A percentile compares a stretch with the other conserved stretches of the same genome.
Evolutionary conservation across 306 rosid genomes (phyloP).

Genomic region (Cicer bijugum): DNA sequence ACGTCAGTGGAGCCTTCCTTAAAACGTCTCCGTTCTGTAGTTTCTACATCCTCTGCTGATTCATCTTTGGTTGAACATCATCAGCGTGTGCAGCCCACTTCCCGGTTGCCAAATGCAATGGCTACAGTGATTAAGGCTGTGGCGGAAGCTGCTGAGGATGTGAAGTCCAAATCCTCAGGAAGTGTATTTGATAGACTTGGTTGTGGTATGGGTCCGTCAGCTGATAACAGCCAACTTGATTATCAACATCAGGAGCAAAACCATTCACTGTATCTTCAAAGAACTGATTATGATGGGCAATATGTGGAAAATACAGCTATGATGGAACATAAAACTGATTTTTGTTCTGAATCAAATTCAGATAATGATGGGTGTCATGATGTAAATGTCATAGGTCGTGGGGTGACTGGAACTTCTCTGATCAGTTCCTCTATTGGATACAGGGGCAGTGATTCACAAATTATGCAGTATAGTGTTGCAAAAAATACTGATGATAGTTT

Average conservation of each 20-base stretch:
- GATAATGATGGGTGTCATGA: conserved; percentile 71
- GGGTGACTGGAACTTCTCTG: conserved; percentile 59
- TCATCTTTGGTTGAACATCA: conserved; percentile 62
- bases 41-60: conserved; percentile 67
- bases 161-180: conserved; percentile 71
- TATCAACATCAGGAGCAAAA: conserved; percentile 53
- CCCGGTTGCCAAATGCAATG: conserved; percentile 77
- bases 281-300: conserved; percentile 54
- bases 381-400: conserved; percentile 49
- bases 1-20: conserved; percentile 57
- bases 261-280: conserved; percentile 46
- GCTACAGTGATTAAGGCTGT: conserved; percentile 87
- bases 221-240: conserved; percentile 50
- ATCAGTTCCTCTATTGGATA: conserved; percentile 57
- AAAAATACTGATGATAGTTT: conserved; percentile 54
- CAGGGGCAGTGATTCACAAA: conserved; percentile 56
- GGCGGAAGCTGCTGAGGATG: conserved; percentile 93
- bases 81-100: conserved; percentile 55
- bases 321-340: conserved; percentile 60
- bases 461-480: conserved; percentile 57
- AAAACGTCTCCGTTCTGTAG: conserved; percentile 94
- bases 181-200: conserved; percentile 95
- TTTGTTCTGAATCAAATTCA: conserved; percentile 66
- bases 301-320: conserved; percentile 49
- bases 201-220: conserved; percentile 54